A percentile compares a stretch with the other conserved stretches of the same genome.
phyloP scores from a whole-genome alignment of 2,329 filamentous ascomycete species.

The Phyllosticta paracitricarpa region DNA sequence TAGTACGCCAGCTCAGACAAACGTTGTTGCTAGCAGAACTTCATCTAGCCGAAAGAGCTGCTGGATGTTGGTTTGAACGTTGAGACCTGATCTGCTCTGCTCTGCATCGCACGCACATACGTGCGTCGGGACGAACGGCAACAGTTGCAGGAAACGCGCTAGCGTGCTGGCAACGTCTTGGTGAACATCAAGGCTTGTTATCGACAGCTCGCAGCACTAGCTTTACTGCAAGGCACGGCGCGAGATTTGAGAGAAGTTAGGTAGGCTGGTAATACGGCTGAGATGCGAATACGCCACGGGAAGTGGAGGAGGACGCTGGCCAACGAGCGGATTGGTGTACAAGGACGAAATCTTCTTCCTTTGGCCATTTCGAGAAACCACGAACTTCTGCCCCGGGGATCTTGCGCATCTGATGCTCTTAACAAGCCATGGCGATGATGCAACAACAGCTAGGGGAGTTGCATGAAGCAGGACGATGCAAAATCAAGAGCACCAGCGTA shows the following conservation, averaged over 20 bases:
- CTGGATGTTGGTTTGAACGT: background rate
- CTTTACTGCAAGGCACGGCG: background rate
- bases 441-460: too few species aligned
- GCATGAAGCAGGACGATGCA: background rate
- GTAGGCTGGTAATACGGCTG: too few species aligned
- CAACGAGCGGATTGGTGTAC: too few species aligned
- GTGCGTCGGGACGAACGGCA: background rate
- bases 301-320: too few species aligned
- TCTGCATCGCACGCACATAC: background rate
- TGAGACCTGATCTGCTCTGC: background rate
- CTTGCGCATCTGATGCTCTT: too few species aligned
- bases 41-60: background rate
- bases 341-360: too few species aligned
- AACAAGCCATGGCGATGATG: too few species aligned
- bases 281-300: too few species aligned
- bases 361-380: too few species aligned
- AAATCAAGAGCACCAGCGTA: background rate
- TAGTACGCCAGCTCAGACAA: too few species aligned
- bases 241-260: background rate
- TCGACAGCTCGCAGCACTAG: background rate
- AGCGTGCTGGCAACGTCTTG: background rate
- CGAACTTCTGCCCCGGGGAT: too few species aligned
- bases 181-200: background rate
- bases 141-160: background rate
- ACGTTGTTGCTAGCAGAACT: background rate